Base-by-base conservation (phyloP, 345 rosid genomes). In the Pistacia vera region DNA sequence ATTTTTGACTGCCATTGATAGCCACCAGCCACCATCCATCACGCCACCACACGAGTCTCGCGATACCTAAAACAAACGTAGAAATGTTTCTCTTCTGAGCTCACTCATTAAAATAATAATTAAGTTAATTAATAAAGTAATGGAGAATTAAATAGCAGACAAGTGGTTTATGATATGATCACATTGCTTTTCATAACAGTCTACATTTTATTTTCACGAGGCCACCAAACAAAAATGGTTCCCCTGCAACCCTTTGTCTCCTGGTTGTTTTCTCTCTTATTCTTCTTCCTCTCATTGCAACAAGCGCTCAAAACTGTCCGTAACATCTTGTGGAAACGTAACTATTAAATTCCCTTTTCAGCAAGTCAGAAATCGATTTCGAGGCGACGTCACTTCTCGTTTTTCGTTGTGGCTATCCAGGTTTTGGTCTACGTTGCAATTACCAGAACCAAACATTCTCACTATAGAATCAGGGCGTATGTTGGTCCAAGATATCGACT, bases 271-370 rank as follows among this genome's bases (percentile, higher is more conserved):
- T 17, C 49, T 51, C 30, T 51, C 69, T 63, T 20, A 4, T 5
- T 75, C 0, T 51, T 52, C 51, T 20, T 66, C 56, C 44, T 54
- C 77, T 44, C 18, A n/a, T 20, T 54, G 62, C 59, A 17, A 49
- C 33, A n/a, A 73, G 69, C 36, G 8, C 35, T 14, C 60, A 74
- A 51, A 2, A 57, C 22, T 81, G 81, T 25, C 51, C 18, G 0
- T 10, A 22, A 36, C 58, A 30, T 20, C 13, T 6, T 73, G 76
- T 22, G 61, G 60, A 3, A 0, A 56, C 3, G 14, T 73, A 10
- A 18, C 11, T 0, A 25, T 73, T 8, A 33, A 52, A 55, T 80
- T 76, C 56, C 83, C 83, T 10, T 80, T 75, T 52, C 63, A 58
- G 8, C 55, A 71, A 60, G 8, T 8, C 46, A 54, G 3, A 17